Conservation (phyloP, 148 eudicot genomes). For the Linanthus parryae region DNA sequence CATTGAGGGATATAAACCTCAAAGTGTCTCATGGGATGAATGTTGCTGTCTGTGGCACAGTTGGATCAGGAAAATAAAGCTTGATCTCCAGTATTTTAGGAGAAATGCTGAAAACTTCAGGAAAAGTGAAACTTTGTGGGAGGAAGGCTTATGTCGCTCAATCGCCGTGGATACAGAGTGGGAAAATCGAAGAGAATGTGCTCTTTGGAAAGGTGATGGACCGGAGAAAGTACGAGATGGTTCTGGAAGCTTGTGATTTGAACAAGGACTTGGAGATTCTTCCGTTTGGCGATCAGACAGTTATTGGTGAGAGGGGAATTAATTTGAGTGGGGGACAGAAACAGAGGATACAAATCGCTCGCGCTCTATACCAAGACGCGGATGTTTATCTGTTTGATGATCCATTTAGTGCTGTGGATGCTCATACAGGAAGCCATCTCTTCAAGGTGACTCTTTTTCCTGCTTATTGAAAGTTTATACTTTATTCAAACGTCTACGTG, state of each 20-base stretch:
- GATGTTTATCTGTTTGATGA: conserved; percentile 57
- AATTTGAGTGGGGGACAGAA: conserved; percentile 67
- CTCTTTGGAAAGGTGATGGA: conserved; percentile 46
- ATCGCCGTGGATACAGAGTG: conserved; percentile 57
- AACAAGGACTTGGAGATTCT: conserved; percentile 47
- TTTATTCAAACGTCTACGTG: no score
- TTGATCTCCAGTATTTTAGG: conserved; percentile 45
- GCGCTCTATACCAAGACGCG: conserved; percentile 49
- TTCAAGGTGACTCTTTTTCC: conserved; percentile 29
- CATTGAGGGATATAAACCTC: conserved; percentile 37
- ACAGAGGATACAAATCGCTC: conserved; percentile 58
- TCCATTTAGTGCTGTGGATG: conserved; percentile 71
- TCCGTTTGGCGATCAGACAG: conserved; percentile 45
- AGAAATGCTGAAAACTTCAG: conserved; percentile 42
- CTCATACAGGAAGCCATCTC: conserved; percentile 64
- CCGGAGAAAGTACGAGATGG: conserved; percentile 31
- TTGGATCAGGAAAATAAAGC: conserved; percentile 57
- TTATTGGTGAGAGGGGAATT: conserved; percentile 62
- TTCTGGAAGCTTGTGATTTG: conserved; percentile 49
- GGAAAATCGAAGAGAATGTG: conserved; percentile 44
- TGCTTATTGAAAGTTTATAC: no score
- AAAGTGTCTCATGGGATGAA: conserved; percentile 40
- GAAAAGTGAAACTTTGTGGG: conserved; percentile 33
- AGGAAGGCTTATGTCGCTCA: conserved; percentile 52
- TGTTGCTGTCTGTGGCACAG: conserved; percentile 61